Evolutionary conservation across 2,329 filamentous ascomycete species (phyloP).

Genomic region (Zymoseptoria pseudotritici): DNA sequence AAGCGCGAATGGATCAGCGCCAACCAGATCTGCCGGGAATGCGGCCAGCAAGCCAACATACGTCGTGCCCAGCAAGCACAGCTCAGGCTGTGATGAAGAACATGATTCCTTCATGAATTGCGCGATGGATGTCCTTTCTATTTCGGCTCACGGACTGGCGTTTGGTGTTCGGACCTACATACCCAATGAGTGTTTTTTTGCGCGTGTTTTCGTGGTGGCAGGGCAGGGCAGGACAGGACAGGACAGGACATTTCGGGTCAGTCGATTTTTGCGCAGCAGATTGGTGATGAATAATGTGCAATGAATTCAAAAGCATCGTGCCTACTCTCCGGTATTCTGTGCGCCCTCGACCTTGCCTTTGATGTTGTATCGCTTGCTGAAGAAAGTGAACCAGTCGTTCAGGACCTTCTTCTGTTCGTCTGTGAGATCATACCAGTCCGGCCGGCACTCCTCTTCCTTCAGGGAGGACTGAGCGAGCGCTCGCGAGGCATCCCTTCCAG

Average conservation of each 20-base stretch:
- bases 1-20: slow-evolving; percentile 53
- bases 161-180: slow-evolving; percentile 22
- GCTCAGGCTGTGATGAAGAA: slow-evolving; percentile 6
- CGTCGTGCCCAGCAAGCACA: slow-evolving; percentile 22
- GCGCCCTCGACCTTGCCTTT: slow-evolving; percentile 50
- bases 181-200: slow-evolving; percentile 24
- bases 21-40: slow-evolving; percentile 44
- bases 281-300: not conserved
- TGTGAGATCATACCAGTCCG: slow-evolving; percentile 75
- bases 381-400: slow-evolving; percentile 92
- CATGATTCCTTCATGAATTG: not conserved
- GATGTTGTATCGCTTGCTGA: slow-evolving; percentile 93
- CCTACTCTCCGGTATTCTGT: slow-evolving; percentile 21
- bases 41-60: slow-evolving; percentile 21
- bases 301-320: slow-evolving; percentile 1
- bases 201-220: not conserved
- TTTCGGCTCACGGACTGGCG: slow-evolving; percentile 4
- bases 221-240: not conserved
- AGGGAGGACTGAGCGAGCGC: slow-evolving; percentile 81
- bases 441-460: slow-evolving; percentile 70
- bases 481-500: slow-evolving; percentile 90
- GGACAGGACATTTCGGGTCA: not conserved
- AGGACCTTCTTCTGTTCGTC: slow-evolving; percentile 81
- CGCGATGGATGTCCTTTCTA: not conserved
- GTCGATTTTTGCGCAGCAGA: not conserved